Evolutionary conservation across 768 basidiomycete genomes (phyloP).

Genomic region (Xerocomellus intermedius): DNA sequence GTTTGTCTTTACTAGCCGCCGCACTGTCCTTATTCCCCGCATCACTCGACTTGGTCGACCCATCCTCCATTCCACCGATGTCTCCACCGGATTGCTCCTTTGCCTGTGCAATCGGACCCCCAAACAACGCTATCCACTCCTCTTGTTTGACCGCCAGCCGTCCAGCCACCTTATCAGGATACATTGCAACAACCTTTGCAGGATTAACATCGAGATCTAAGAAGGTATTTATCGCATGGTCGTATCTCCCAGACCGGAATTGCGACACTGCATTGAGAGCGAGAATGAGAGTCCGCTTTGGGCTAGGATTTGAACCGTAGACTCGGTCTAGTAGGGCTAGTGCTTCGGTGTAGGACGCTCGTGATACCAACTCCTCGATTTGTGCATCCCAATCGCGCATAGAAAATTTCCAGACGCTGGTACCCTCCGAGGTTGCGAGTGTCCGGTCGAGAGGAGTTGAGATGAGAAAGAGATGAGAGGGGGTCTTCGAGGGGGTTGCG

Average conservation of each 20-base stretch:
- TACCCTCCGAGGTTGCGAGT: slow-evolving; percentile 65
- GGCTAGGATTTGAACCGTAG: slow-evolving; percentile 8
- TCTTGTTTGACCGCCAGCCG: slow-evolving; percentile 66
- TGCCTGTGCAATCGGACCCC: slow-evolving; percentile 51
- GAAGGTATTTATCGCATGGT: slow-evolving; percentile 82
- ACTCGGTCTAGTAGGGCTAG: slow-evolving; percentile 66
- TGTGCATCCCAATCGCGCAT: slow-evolving; percentile 79
- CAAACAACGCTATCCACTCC: slow-evolving; percentile 80
- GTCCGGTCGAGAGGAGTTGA: slow-evolving; percentile 75
- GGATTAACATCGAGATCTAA: slow-evolving; percentile 89
- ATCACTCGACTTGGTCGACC: slow-evolving; percentile 27
- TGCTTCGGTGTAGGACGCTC: slow-evolving; percentile 72
- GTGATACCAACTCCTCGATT: slow-evolving; percentile 76
- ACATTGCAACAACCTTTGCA: slow-evolving; percentile 89
- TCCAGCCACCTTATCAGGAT: slow-evolving; percentile 79
- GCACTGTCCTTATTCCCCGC: slow-evolving; percentile 23
- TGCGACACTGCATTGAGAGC: slow-evolving; percentile 77
- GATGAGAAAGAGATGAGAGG: slow-evolving; percentile 54
- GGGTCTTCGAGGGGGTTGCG: not conserved
- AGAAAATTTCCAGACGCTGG: slow-evolving; percentile 69
- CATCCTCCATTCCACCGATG: slow-evolving; percentile 22
- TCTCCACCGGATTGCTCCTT: slow-evolving; percentile 9
- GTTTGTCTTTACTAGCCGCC: slow-evolving; percentile 25
- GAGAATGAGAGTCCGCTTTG: slow-evolving; percentile 55
- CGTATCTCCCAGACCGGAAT: slow-evolving; percentile 67